Base-by-base conservation (phyloP, 2,329 filamentous ascomycete genomes). In the Trichoderma sp. region DNA sequence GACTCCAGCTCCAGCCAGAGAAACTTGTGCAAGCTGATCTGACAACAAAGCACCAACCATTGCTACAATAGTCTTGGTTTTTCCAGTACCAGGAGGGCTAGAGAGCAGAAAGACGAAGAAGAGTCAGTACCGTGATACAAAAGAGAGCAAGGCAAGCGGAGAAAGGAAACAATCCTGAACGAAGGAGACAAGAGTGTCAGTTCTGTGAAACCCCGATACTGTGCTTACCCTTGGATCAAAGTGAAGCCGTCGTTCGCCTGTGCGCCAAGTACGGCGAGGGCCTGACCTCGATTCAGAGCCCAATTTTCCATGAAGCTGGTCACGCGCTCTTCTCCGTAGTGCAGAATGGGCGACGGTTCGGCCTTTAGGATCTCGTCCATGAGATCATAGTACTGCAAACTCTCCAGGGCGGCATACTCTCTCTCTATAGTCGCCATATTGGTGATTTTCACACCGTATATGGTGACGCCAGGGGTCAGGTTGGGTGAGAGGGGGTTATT, bases 201-300 rank as follows among this genome's bases (percentile, higher is more conserved):
- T n/a, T 14, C 6, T n/a, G 48, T 15, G 17, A 19, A 21, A 9
- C 12, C 9, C n/a, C 17, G 43, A 14, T 39, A 12, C 9, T 47
- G 43, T 54, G 50, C 81, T 74, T 81, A 89, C 86, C 90, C 95
- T 79, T 99, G 95, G 71, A 99, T 93, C 67, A 99, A 81, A 3
- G 95, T 98, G 74, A 99, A 99, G 0, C 92, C 96, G 77, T 98
- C 95, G 71, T 99, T 99, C 72, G 96, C 93, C 65, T 93, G 86
- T 14, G 93, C 94, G 61, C 94, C 96, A 68, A 95, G 86, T 67
- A 99, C 92, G 7, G 95, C 95, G 76, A 91, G 91, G 3, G 94
- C 92, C 74, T 99, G 95, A 6, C 93, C 95, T 48, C 83, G 82
- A 74, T 99, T 99, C 64, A 99, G 85, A 24, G 86, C 85, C 78